Percentiles rank a stretch among this genome's conserved stretches.
These are phyloP conservation scores for Euphorbia corollata DNA, from an alignment of 441 rosid genomes.

Conservation along the genomic window DNA sequence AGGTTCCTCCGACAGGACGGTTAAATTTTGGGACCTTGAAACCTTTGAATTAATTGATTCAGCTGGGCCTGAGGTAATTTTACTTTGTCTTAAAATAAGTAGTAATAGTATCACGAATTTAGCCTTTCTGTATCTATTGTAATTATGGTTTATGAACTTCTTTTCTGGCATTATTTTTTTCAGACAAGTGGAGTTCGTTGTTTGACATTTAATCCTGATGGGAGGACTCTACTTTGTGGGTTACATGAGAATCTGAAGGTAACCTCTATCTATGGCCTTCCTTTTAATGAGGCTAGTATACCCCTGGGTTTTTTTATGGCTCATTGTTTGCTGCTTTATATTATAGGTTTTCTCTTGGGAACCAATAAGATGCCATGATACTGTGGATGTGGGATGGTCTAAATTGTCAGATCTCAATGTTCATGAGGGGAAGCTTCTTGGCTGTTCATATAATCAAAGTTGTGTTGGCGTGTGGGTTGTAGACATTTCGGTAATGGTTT, in stretches of 20 bases:
- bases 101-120: slow-evolving; percentile 9
- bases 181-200: slow-evolving; percentile 91
- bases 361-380: slow-evolving; percentile 81
- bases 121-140: not conserved
- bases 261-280: slow-evolving; percentile 19
- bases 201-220: slow-evolving; percentile 88
- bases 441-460: slow-evolving; percentile 94
- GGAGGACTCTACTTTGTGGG: slow-evolving; percentile 93
- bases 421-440: slow-evolving; percentile 96
- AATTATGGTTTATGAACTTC: slow-evolving; percentile 5
- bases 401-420: slow-evolving; percentile 86
- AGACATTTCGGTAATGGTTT: slow-evolving; percentile 69
- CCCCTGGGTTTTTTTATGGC: slow-evolving; percentile 5
- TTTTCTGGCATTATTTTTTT: slow-evolving; percentile 18
- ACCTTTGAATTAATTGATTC: slow-evolving; percentile 94
- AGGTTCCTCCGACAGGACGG: slow-evolving; percentile 99
- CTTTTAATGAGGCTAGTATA: slow-evolving; percentile 13
- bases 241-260: slow-evolving; percentile 91
- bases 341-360: slow-evolving; percentile 95
- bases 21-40: slow-evolving; percentile 98
- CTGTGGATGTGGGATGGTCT: slow-evolving; percentile 98
- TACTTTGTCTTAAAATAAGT: slow-evolving; percentile 14
- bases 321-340: slow-evolving; percentile 15
- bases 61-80: slow-evolving; percentile 84
- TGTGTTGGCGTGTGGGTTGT: slow-evolving; percentile 99